Conservation (phyloP, 169 alveolate species). For the Fabrea salina region DNA sequence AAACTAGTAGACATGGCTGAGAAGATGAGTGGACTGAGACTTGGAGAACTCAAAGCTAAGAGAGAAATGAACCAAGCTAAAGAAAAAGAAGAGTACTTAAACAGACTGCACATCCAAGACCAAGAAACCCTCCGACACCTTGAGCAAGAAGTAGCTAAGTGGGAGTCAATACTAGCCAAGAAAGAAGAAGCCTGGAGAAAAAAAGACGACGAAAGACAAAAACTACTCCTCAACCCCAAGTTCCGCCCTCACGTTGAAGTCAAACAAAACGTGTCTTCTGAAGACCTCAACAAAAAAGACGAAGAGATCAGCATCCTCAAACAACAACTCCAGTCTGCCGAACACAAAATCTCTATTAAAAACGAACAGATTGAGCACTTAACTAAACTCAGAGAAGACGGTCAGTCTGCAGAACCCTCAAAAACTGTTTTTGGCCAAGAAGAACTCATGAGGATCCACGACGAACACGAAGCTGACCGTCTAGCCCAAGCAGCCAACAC, state of each 20-base stretch:
- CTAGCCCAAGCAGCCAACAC: constrained; percentile 59
- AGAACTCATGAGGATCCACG: constrained; percentile 12
- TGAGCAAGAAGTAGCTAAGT: constrained; percentile 49
- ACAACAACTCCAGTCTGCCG: neutral
- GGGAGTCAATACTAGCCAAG: constrained; percentile 45
- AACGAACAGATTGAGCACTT: constrained; percentile 29
- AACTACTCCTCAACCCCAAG: constrained; percentile 46
- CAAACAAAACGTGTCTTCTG: too few relatives aligned
- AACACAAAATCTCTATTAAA: neutral
- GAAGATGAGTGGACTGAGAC: constrained; percentile 38
- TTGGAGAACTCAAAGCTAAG: constrained; percentile 40
- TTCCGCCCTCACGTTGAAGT: constrained; percentile 12
- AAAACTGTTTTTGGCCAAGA: neutral
- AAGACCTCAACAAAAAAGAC: too few relatives aligned
- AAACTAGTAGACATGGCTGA: constrained; percentile 48
- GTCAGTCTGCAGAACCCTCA: neutral
- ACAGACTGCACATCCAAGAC: constrained; percentile 36
- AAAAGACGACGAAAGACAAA: constrained; percentile 52
- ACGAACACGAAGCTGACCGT: constrained; percentile 44
- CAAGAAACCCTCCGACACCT: constrained; percentile 38
- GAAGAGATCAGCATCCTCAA: neutral
- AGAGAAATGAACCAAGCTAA: constrained; percentile 45
- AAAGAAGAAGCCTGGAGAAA: constrained; percentile 53
- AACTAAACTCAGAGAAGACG: constrained; percentile 17
- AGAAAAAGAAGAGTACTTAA: constrained; percentile 44